A percentile compares a stretch with the other conserved stretches of the same genome.
Evolutionary conservation across 495 filamentous ascomycete species (phyloP).

Genomic region (Penicillium taxi): DNA sequence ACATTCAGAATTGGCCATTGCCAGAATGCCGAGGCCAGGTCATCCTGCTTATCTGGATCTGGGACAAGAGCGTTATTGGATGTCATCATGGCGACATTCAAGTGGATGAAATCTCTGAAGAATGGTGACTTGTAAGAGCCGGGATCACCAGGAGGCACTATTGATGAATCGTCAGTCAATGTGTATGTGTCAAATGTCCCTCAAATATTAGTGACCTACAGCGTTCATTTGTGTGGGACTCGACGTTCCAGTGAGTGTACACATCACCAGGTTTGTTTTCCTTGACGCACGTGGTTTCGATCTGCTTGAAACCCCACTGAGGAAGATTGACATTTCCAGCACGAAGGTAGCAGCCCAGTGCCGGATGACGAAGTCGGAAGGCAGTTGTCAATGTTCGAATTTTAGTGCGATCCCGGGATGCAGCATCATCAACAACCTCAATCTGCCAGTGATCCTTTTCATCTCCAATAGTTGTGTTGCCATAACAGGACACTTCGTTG

Average conservation of each 20-base stretch:
- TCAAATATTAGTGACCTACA: conserved; percentile 51
- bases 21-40: conserved; percentile 94
- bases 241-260: conserved; percentile 98
- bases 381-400: conserved; percentile 88
- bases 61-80: conserved; percentile 98
- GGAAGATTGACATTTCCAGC: conserved; percentile 95
- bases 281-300: conserved; percentile 92
- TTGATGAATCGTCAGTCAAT: not conserved
- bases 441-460: conserved; percentile 97
- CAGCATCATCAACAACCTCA: conserved; percentile 83
- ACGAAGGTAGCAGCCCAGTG: conserved; percentile 85
- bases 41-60: conserved; percentile 98
- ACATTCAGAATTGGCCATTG: conserved; percentile 97
- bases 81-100: conserved; percentile 99
- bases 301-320: conserved; percentile 99
- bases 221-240: conserved; percentile 88
- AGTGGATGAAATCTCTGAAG: conserved; percentile 89
- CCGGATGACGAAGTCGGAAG: conserved; percentile 79
- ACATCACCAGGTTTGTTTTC: conserved; percentile 86
- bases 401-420: conserved; percentile 75
- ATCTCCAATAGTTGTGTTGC: conserved; percentile 93
- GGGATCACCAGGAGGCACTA: conserved; percentile 85
- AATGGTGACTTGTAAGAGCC: conserved; percentile 95
- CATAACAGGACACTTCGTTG: conserved; percentile 89
- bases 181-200: conserved; percentile 1